These are phyloP conservation scores for Vitis amurensis DNA, from an alignment of 164 flowering plant genomes.

Conservation along the genomic window DNA sequence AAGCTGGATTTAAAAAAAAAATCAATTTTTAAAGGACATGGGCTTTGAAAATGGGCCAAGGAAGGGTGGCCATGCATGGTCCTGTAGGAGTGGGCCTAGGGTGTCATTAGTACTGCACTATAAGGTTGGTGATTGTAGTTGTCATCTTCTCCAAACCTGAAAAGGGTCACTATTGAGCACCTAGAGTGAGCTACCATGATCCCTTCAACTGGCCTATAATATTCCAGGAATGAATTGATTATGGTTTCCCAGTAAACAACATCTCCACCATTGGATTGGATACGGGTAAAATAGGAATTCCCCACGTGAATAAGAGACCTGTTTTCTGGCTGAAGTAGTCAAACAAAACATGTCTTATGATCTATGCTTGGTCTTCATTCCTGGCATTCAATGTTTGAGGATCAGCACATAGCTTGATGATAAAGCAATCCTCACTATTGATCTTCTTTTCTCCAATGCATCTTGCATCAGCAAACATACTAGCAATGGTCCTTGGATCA, in stretches of 20 bases:
- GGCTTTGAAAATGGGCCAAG: too few species aligned
- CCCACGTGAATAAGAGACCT: conserved; percentile 69
- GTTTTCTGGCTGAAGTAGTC: conserved; percentile 77
- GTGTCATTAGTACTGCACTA: too few species aligned
- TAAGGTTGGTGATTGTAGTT: too few species aligned
- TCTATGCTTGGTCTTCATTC: conserved; percentile 72
- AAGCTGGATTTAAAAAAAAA: too few species aligned
- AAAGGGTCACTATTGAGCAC: conserved; percentile 66
- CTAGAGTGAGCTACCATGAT: conserved; percentile 80
- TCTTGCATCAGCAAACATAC: conserved; percentile 58
- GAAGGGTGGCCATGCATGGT: too few species aligned
- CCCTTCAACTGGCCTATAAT: conserved; percentile 71
- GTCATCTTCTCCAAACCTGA: conserved; percentile 75
- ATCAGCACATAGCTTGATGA: conserved; percentile 63
- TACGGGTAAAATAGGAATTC: conserved; percentile 70
- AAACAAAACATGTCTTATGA: conserved; percentile 63
- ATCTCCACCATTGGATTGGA: conserved; percentile 64
- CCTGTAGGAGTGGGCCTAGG: rapidly evolving
- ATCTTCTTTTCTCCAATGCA: conserved; percentile 69
- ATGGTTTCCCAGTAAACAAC: conserved; percentile 85
- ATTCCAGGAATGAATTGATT: conserved; percentile 66
- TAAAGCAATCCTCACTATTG: conserved; percentile 74
- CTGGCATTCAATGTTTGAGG: conserved; percentile 59
- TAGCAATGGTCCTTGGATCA: conserved; percentile 70
- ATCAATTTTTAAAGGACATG: too few species aligned